Evolutionary conservation across 1,139 yeast genomes (phyloP), one percentile per base, ranked within the genome.

Genomic region (Nakaseomyces sp.): DNA sequence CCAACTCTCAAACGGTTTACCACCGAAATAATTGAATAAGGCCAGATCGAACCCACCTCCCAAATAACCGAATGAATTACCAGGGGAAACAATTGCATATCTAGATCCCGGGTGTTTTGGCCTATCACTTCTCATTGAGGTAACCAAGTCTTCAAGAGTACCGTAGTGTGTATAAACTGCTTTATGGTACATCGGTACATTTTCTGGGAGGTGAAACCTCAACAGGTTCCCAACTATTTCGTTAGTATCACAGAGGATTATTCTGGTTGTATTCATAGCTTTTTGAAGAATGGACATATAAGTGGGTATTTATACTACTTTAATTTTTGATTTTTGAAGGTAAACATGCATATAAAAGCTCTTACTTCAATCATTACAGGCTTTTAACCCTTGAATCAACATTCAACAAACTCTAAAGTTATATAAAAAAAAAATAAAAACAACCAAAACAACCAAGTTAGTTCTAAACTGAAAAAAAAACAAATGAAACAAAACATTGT

Each of bases 11-110:
- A 52, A 46, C 40, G 46, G 46, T 12, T 40, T 44, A 1, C 63
- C 59, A 20, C 65, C 61, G 49, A 67, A 71, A 45, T 63, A 62
- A 7, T 57, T 45, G 12, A 69, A 65, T 17, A 74, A 50, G 0
- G 69, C 72, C 26, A 63, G 51, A 55, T 75, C 79, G 50, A 74
- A 70, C 1, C 79, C 79, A 3, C 79, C 80, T 4, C 73, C 73
- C 50, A 75, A 58, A 40, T 60, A 66, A 2, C 78, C 79, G 43
- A 68, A 63, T 1, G 77, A 71, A 49, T 75, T 75, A 0, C 79
- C 79, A 0, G 80, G 79, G 1, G 79, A 73, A 0, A 75, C 70
- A 17, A 75, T 61, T 2, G 62, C 58, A 29, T 45, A 49, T 13
- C 45, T 32, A 5, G 37, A 36, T 4, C 33, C 16, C 16, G 37